These are phyloP conservation scores for Zopfochytrium polystomum DNA, from an alignment of 371 early-diverging fungal genomes.

Conservation along the genomic window DNA sequence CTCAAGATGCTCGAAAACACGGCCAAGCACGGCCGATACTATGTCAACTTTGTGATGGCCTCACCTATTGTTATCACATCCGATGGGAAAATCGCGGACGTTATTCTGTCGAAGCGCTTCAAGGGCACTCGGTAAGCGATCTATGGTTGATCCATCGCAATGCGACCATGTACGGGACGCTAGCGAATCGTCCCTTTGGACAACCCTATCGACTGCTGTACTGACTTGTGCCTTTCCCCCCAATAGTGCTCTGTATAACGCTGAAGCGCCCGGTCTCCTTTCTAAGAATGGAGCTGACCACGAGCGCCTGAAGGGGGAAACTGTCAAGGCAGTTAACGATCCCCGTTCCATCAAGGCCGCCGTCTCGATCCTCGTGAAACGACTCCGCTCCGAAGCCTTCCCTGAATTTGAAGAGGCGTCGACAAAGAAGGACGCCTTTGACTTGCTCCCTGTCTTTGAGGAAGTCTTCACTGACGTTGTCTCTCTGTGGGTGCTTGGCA, in stretches of 20 bases:
- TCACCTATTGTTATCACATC: constrained; percentile 17
- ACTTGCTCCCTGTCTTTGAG: constrained; percentile 23
- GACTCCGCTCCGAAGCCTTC: constrained; percentile 23
- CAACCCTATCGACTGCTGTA: too few relatives aligned
- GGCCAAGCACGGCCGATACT: constrained; percentile 12
- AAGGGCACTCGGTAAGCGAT: too few relatives aligned
- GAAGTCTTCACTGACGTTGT: constrained; percentile 24
- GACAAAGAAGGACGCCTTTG: constrained; percentile 9
- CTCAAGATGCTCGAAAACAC: constrained; percentile 12
- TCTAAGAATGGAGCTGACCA: constrained; percentile 13
- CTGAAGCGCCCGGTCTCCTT: constrained; percentile 15
- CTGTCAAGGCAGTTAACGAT: constrained; percentile 7
- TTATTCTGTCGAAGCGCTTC: constrained; percentile 20
- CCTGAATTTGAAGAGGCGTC: constrained; percentile 21
- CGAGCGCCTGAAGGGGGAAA: neutral
- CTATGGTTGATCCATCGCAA: too few relatives aligned
- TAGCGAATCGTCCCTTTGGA: too few relatives aligned
- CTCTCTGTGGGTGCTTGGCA: constrained; percentile 22
- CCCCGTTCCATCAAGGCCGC: constrained; percentile 6
- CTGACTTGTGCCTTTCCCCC: too few relatives aligned
- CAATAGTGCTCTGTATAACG: constrained; percentile 19
- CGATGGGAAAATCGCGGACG: constrained; percentile 8
- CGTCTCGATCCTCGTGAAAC: constrained; percentile 7
- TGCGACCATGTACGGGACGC: too few relatives aligned
- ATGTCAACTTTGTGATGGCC: constrained; percentile 22